Conservation (phyloP, 495 filamentous ascomycete genomes). For the Xylaria grammica region DNA sequence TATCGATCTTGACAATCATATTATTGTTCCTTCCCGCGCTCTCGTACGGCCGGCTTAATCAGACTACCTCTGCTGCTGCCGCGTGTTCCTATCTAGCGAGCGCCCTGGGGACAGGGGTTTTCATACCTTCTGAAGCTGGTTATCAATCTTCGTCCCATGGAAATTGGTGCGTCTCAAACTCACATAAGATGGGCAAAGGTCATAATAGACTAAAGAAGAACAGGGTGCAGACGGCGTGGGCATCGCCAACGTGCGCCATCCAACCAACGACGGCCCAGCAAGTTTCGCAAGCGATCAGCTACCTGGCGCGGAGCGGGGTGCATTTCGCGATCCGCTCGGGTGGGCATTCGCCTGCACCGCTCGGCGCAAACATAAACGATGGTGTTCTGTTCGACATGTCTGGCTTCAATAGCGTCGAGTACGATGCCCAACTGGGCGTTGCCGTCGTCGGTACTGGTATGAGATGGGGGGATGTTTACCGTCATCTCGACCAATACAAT, state of each 20-base stretch:
- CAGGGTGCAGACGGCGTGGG: constrained; percentile 38
- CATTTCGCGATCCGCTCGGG: constrained; percentile 55
- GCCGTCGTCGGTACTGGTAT: constrained; percentile 54
- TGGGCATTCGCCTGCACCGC: constrained; percentile 53
- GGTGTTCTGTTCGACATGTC: constrained; percentile 59
- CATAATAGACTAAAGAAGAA: not conserved
- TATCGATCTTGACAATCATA: constrained; percentile 4
- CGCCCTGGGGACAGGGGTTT: constrained; percentile 8
- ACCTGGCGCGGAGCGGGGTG: constrained; percentile 37
- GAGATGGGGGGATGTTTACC: constrained; percentile 56
- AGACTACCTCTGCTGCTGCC: not conserved
- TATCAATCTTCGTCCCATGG: constrained; percentile 1
- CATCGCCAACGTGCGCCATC: constrained; percentile 51
- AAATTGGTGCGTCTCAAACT: constrained; percentile 24
- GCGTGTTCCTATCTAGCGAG: constrained; percentile 20
- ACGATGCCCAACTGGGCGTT: constrained; percentile 48
- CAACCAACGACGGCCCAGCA: constrained; percentile 42
- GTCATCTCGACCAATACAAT: constrained; percentile 47
- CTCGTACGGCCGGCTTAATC: constrained; percentile 4
- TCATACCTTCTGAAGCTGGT: not conserved
- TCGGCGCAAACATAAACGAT: constrained; percentile 54
- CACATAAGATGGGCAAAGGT: not conserved
- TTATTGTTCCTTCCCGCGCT: constrained; percentile 1
- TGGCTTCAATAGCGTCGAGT: constrained; percentile 47
- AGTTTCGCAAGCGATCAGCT: constrained; percentile 33